Conservation (phyloP, 2,329 filamentous ascomycete species). For the Chrysoporthe cubensis region DNA sequence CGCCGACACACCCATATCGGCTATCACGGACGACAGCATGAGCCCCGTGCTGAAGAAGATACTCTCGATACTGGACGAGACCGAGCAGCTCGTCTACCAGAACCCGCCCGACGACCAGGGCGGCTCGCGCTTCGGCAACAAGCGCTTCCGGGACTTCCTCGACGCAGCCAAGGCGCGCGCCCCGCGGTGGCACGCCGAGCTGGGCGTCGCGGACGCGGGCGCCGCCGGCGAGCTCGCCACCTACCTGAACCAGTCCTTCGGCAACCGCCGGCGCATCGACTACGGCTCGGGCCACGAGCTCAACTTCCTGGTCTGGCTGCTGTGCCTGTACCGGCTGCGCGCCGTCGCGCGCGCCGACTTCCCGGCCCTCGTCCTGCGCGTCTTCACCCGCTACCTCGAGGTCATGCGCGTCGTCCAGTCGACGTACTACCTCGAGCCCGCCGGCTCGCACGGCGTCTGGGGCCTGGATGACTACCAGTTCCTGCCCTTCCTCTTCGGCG, state of each 20-base stretch:
- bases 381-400: conserved; percentile 81
- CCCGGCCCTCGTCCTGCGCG: conserved; percentile 70
- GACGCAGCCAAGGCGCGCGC: conserved; percentile 65
- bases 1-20: conserved; percentile 68
- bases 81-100: conserved; percentile 66
- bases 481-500: conserved; percentile 91
- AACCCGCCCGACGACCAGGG: conserved; percentile 84
- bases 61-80: conserved; percentile 69
- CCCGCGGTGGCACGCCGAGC: conserved; percentile 63
- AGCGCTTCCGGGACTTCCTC: conserved; percentile 82
- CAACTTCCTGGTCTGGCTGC: conserved; percentile 94
- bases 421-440: conserved; percentile 95
- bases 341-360: conserved; percentile 70
- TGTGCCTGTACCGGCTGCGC: conserved; percentile 85
- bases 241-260: conserved; percentile 84
- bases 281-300: conserved; percentile 97
- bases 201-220: conserved; percentile 55
- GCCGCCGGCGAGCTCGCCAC: conserved; percentile 74
- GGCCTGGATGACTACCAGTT: conserved; percentile 98
- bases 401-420: conserved; percentile 89
- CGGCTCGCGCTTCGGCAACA: conserved; percentile 93
- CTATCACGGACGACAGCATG: conserved; percentile 59
- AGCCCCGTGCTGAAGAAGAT: conserved; percentile 66
- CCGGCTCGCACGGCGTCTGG: conserved; percentile 97
- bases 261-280: conserved; percentile 85